phyloP scores from a whole-genome alignment of 192 early-diverging fungal species.

The Coemansia sp. region DNA sequence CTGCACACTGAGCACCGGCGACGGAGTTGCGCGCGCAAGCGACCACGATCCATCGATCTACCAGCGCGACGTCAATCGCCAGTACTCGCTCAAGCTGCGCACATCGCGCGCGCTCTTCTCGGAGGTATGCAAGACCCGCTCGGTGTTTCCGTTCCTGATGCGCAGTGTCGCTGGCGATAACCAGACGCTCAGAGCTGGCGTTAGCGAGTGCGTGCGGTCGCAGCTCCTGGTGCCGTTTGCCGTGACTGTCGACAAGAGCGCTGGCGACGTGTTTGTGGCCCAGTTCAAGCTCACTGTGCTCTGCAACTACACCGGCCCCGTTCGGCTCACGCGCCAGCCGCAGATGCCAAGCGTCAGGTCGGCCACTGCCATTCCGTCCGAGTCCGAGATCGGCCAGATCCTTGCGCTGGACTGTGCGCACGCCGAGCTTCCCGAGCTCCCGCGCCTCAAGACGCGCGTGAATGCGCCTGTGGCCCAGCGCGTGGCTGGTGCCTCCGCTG shows the following conservation, averaged over 20 bases:
- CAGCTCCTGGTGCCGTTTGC: conserved; percentile 66
- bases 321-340: conserved; percentile 66
- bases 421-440: conserved; percentile 39
- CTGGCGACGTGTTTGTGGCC: conserved; percentile 59
- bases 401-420: conserved; percentile 40
- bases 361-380: conserved; percentile 55
- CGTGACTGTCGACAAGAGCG: conserved; percentile 58
- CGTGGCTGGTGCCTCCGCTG: conserved; percentile 1
- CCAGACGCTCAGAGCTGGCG: conserved; percentile 57
- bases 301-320: conserved; percentile 60
- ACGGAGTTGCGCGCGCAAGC: conserved; percentile 59
- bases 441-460: conserved; percentile 36
- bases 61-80: conserved; percentile 72
- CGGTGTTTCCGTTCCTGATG: conserved; percentile 76
- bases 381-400: conserved; percentile 47
- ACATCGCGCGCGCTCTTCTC: conserved; percentile 61
- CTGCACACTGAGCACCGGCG: conserved; percentile 66
- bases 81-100: conserved; percentile 71
- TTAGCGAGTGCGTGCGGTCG: conserved; percentile 67
- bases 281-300: conserved; percentile 77
- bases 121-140: conserved; percentile 61
- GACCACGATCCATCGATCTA: conserved; percentile 62
- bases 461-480: conserved; percentile 25
- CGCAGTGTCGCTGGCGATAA: conserved; percentile 47
- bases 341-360: conserved; percentile 80